Evolutionary conservation across 805 yeast species (phyloP), one percentile per base, ranked within the genome.

Genomic region (Cyberlindnera amylophila): DNA sequence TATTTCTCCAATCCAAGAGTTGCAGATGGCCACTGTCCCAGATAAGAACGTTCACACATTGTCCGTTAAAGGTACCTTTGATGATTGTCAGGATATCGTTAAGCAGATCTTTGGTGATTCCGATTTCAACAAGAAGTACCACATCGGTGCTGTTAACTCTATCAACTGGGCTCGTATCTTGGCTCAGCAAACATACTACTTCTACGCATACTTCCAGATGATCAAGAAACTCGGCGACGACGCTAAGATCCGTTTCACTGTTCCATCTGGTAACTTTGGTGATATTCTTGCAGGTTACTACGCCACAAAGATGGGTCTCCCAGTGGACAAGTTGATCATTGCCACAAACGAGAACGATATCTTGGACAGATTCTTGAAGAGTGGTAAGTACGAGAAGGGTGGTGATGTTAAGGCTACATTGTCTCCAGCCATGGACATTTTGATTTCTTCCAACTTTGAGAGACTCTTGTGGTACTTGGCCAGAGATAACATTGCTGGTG

Each of bases 151-250:
- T 14, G 96, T 93, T 48, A 93, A 93, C 70, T 90, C 98, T 36
- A 93, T 93, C 65, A 93, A 93, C 74, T 93, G 99, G 99, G 98
- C 99, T 8, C 82, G 99, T 69, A 93, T 93, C 54, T 75, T 93
- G 56, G 97, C 99, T 32, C 99, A 93, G 71, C 91, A 89, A 63
- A 90, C 99, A 17, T 93, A 93, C 70, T 93, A 93, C 71, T 93
- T 90, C 74, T 81, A 86, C 65, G 79, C 98, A 5, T 93, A 81
- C 72, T 90, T 93, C 77, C 81, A 81, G 62, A 67, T 86, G 42
- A 52, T 65, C 44, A 78, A 74, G 51, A 55, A 64, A 38, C 34
- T 54, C 36, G 71, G 65, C 32, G 49, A 57, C 28, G 62, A 65
- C 27, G 66, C 64, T 31, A 77, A 76, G 54, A 79, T 86, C 44